Conservation (phyloP, 139 green algal species). For the Nannochloris sp. region DNA sequence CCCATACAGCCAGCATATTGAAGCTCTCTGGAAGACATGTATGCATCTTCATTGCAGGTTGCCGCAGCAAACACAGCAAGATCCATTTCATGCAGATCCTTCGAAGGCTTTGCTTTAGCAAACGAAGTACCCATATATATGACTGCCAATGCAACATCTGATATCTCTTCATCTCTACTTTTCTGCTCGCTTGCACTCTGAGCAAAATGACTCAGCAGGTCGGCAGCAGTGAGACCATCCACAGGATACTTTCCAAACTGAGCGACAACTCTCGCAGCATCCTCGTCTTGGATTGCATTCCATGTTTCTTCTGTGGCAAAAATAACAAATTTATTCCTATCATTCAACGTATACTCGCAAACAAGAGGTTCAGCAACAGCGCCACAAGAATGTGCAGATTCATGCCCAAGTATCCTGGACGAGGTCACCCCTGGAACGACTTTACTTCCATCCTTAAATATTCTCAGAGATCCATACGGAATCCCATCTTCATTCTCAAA, state of each 20-base stretch:
- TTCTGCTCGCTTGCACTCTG: slow-evolving; percentile 37
- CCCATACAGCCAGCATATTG: no score
- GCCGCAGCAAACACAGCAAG: no score
- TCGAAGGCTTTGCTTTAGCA: not conserved
- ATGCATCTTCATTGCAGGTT: no score
- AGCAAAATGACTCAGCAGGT: slow-evolving; percentile 37
- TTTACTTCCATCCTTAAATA: slow-evolving; percentile 14
- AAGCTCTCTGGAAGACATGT: no score
- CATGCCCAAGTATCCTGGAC: slow-evolving; percentile 43
- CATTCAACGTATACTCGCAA: slow-evolving; percentile 9
- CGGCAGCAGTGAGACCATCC: slow-evolving; percentile 14
- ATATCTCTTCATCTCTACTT: slow-evolving; percentile 17
- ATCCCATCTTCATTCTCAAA: slow-evolving; percentile 13
- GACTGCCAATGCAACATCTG: slow-evolving; percentile 24
- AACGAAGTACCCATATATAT: slow-evolving; percentile 9
- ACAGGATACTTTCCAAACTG: slow-evolving; percentile 11
- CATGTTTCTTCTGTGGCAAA: slow-evolving; percentile 58
- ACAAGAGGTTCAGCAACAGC: slow-evolving; percentile 15
- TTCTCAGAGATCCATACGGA: slow-evolving; percentile 14
- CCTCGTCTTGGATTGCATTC: slow-evolving; percentile 42
- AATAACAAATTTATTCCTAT: slow-evolving; percentile 47
- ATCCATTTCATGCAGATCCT: not conserved
- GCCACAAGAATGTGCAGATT: slow-evolving; percentile 17
- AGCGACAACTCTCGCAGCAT: slow-evolving; percentile 35
- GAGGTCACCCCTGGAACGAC: slow-evolving; percentile 28